phyloP scores from a whole-genome alignment of 163 green algal species.

The Picocystis sp. region DNA sequence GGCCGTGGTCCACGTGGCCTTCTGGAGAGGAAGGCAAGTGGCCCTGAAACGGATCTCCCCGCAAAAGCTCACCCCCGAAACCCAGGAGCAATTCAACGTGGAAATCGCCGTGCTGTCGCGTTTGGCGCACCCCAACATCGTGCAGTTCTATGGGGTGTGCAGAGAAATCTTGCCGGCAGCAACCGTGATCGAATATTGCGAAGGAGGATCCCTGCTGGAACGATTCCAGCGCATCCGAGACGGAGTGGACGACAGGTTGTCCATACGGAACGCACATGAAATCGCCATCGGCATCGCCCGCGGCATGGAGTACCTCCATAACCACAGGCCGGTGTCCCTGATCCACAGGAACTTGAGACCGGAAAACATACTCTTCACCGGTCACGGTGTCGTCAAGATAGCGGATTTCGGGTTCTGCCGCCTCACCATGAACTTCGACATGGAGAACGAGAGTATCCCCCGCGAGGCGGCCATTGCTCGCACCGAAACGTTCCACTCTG shows the following conservation, averaged over 20 bases:
- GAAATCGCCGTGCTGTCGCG: conserved; percentile 24
- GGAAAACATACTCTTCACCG: conserved; percentile 8
- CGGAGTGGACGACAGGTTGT: background rate
- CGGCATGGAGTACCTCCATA: conserved; percentile 2
- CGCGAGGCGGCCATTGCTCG: too few species aligned
- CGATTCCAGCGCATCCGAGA: conserved; percentile 2
- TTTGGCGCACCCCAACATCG: conserved; percentile 32
- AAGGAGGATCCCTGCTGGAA: conserved; percentile 5
- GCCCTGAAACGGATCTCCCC: conserved; percentile 2
- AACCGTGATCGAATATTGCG: conserved; percentile 2
- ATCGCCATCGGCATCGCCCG: conserved; percentile 1
- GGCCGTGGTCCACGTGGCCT: conserved; percentile 3
- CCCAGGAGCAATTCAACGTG: conserved; percentile 9
- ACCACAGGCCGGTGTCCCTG: conserved; percentile 1
- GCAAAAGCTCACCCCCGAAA: background rate
- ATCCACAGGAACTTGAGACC: conserved; percentile 6
- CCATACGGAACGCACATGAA: conserved; percentile 1
- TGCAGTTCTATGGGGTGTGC: conserved; percentile 29
- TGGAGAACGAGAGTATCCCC: too few species aligned
- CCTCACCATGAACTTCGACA: too few species aligned
- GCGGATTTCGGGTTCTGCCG: conserved; percentile 19
- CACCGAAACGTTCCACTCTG: too few species aligned
- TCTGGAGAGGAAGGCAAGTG: conserved; percentile 2
- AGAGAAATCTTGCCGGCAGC: background rate
- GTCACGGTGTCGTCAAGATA: conserved; percentile 13